Evolutionary conservation across 495 filamentous ascomycete species (phyloP).

Genomic region (Podospora australis): DNA sequence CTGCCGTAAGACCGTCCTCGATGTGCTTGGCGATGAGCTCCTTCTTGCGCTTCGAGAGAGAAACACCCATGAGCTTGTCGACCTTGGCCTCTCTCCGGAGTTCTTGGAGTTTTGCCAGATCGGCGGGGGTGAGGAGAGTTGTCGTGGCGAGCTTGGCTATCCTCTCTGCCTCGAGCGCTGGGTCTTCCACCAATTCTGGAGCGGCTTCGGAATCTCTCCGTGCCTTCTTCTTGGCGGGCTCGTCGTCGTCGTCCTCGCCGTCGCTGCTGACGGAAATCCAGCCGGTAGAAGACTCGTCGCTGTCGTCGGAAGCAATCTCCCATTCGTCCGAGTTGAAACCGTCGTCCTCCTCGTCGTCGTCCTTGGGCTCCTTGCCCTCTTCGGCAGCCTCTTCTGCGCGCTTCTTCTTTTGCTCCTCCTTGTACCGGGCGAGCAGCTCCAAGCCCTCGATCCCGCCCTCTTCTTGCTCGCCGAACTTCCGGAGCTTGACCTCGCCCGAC

Average conservation of each 20-base stretch:
- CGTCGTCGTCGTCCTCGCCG: conserved; percentile 64
- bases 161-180: conserved; percentile 31
- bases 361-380: conserved; percentile 19
- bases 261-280: conserved; percentile 92
- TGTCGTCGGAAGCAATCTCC: conserved; percentile 77
- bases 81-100: conserved; percentile 67
- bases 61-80: conserved; percentile 48
- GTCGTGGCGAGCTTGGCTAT: conserved; percentile 69
- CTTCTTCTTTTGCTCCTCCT: conserved; percentile 75
- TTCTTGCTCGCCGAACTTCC: conserved; percentile 74
- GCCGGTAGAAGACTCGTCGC: conserved; percentile 64
- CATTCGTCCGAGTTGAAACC: conserved; percentile 73
- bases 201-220: conserved; percentile 26
- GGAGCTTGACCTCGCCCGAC: conserved; percentile 60
- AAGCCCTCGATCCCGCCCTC: conserved; percentile 84
- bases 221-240: conserved; percentile 57
- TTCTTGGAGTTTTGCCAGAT: conserved; percentile 86
- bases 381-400: conserved; percentile 58
- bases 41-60: conserved; percentile 35
- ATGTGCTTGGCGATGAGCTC: conserved; percentile 54
- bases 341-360: conserved; percentile 46
- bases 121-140: conserved; percentile 82
- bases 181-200: conserved; percentile 29
- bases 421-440: conserved; percentile 87
- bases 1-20: conserved; percentile 80